Evolutionary conservation across 257 asterid species (phyloP), one percentile per base, ranked within the genome.

Genomic region (Primulina huaijiensis): DNA sequence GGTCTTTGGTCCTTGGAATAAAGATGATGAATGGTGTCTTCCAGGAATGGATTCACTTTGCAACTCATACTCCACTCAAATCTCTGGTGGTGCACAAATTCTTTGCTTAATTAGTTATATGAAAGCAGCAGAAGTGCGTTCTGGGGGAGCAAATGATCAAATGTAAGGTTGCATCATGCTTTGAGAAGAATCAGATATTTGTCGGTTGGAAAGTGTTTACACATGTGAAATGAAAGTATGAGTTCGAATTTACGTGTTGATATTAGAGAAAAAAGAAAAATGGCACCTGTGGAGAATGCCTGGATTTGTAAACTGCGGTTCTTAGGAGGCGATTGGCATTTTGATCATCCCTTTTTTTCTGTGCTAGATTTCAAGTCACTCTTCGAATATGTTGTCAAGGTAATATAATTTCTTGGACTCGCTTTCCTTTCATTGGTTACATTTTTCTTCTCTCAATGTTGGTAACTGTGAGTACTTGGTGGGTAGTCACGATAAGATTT

Each of bases 1-100:
- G 88, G 90, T 43, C 69, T 90, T 81, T 81, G 84, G 72, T 86
- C 92, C 23, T 34, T 90, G 78, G 87, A 88, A 40, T 86, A 78
- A 43, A 78, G 63, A 65, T 35, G 52, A 71, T 43, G 30, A 75
- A 67, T 68, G 67, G 68, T 77, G 69, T 60, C 59, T 71, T 71
- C 23, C 34, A 10, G 72, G 56, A 73, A 62, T 67, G 53, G 56
- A 53, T 62, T 43, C 21, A 43, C 67, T 72, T 76, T 55, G 65
- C 25, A 65, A 67, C 17, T 72, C n/a, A 55, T 58, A 67, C 55
- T 65, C 67, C 60, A 64, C n/a, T 43, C 4, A n/a, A 43, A 12
- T 43, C 17, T 10, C 53, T 10, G 53, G 53, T 10, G 53, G 53
- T 43, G 8, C n/a, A 12, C 53, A 43, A 14, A 12, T 43, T 12